phyloP scores from a whole-genome alignment of 2,329 filamentous ascomycete species.

The Coniochaeta ligniaria region DNA sequence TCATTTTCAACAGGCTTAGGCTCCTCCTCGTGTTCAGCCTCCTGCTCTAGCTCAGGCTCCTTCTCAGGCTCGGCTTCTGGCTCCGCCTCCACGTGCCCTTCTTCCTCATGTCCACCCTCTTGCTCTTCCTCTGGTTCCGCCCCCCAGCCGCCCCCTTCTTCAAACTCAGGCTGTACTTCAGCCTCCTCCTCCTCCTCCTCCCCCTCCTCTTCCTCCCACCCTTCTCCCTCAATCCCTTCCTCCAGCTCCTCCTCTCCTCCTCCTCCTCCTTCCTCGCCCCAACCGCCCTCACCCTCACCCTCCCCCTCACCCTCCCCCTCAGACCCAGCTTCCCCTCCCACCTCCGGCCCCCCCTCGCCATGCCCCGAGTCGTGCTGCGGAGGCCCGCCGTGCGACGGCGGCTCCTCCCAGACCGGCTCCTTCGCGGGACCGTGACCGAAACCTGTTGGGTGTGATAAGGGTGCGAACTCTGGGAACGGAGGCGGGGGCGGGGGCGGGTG shows the following conservation, averaged over 20 bases:
- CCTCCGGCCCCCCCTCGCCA: background rate
- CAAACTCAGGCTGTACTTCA: background rate
- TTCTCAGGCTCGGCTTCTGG: background rate
- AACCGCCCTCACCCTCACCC: background rate
- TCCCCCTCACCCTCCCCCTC: background rate
- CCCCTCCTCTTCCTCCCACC: background rate
- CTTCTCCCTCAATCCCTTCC: background rate
- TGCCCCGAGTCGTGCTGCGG: background rate
- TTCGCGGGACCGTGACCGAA: background rate
- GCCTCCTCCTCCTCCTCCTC: background rate
- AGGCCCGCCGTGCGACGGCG: background rate
- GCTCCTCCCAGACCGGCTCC: background rate
- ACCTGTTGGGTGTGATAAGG: background rate
- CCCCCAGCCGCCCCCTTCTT: background rate
- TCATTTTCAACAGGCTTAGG: background rate
- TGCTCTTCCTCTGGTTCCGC: too few relatives aligned
- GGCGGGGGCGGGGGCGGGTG: background rate
- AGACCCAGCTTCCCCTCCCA: background rate
- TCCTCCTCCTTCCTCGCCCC: background rate
- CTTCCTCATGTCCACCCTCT: background rate
- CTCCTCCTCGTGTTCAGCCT: background rate
- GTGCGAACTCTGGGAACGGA: background rate
- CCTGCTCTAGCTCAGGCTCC: background rate
- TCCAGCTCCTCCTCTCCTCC: background rate
- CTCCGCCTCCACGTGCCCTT: background rate